phyloP scores from a whole-genome alignment of 1,284 basidiomycete genomes.

The Ceratobasidium sp. region DNA sequence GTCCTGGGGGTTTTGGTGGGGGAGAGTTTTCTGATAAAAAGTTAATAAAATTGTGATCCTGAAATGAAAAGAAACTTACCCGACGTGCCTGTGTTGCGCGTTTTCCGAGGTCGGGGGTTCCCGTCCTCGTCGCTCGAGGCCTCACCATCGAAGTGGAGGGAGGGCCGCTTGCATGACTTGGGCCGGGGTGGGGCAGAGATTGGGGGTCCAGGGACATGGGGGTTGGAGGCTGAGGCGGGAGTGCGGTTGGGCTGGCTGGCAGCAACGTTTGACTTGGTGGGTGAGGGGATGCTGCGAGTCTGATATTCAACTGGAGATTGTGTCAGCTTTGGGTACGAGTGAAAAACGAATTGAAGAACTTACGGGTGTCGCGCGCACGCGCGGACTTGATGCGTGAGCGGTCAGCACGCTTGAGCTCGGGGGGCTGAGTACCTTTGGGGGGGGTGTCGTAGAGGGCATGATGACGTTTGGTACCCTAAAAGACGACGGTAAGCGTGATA shows the following conservation, averaged over 20 bases:
- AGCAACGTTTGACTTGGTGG: not conserved
- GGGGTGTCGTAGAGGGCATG: constrained; percentile 13
- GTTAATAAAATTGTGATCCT: not conserved
- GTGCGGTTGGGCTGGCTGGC: not conserved
- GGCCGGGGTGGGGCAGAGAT: not conserved
- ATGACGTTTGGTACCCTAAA: not conserved
- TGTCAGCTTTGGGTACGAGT: not conserved
- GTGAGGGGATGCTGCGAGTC: not conserved
- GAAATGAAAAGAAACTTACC: constrained; percentile 5
- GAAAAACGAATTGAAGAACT: not conserved
- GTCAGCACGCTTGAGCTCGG: not conserved
- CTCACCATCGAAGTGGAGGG: not conserved
- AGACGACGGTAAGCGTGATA: too few relatives aligned
- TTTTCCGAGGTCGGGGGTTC: not conserved
- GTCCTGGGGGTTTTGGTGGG: not conserved
- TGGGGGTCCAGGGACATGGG: not conserved
- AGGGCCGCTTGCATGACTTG: not conserved
- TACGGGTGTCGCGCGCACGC: not conserved
- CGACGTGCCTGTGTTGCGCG: not conserved
- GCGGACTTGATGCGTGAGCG: not conserved
- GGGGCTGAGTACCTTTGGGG: not conserved
- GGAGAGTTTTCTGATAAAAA: not conserved
- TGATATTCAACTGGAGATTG: not conserved
- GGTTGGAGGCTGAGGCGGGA: not conserved
- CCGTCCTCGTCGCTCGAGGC: not conserved